Evolutionary conservation across 2,329 filamentous ascomycete species (phyloP).

Genomic region (Periconia macrospinosa): DNA sequence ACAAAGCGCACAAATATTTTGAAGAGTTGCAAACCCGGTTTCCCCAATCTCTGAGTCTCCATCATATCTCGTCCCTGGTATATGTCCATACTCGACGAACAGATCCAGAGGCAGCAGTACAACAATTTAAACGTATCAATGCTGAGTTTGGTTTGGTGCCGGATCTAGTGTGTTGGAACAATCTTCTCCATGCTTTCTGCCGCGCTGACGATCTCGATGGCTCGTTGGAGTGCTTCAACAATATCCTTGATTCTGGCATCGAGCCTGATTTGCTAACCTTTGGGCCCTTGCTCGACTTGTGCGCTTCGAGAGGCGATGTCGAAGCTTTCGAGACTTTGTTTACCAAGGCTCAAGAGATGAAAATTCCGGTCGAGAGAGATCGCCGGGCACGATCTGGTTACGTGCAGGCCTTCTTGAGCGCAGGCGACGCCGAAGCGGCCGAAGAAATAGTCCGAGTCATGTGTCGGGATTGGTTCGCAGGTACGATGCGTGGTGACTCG

Average conservation of each 20-base stretch:
- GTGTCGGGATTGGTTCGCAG: conserved; percentile 48
- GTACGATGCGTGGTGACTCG: conserved; percentile 49
- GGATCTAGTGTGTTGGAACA: conserved; percentile 70
- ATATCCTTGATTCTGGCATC: conserved; percentile 54
- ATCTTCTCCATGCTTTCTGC: conserved; percentile 71
- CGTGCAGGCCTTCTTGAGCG: conserved; percentile 62
- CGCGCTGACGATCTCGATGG: conserved; percentile 68
- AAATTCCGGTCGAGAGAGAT: conserved; percentile 23
- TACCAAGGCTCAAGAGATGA: conserved; percentile 58
- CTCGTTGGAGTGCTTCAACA: conserved; percentile 65
- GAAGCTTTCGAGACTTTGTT: conserved; percentile 68
- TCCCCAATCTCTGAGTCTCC: conserved; percentile 10
- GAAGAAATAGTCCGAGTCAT: conserved; percentile 60
- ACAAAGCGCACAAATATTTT: conserved; percentile 37
- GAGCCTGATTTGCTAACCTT: conserved; percentile 67
- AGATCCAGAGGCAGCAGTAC: conserved; percentile 61
- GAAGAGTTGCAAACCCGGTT: conserved; percentile 23
- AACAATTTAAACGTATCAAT: conserved; percentile 65
- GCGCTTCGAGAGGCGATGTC: conserved; percentile 72
- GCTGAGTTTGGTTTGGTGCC: conserved; percentile 59
- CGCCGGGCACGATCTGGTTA: conserved; percentile 46
- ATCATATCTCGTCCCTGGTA: conserved; percentile 51
- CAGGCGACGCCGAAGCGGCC: conserved; percentile 49
- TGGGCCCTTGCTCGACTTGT: conserved; percentile 72
- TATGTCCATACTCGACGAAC: conserved; percentile 72